phyloP scores from a whole-genome alignment of 257 asterid species.

The Solanum sparsipilum region DNA sequence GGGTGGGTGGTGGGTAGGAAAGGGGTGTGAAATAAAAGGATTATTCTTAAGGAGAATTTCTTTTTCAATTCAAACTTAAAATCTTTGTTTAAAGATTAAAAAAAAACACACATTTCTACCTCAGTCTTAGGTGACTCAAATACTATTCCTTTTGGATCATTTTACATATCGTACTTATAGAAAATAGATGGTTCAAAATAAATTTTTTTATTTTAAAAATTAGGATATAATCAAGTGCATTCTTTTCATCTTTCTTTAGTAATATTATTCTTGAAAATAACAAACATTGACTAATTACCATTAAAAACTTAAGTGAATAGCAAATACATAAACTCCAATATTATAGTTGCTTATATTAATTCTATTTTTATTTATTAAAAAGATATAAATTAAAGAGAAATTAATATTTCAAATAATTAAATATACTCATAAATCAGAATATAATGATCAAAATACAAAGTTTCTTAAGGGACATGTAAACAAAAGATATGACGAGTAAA shows the following conservation, averaged over 20 bases:
- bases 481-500: too few relatives aligned
- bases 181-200: too few relatives aligned
- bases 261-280: too few relatives aligned
- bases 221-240: neutral
- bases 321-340: neutral
- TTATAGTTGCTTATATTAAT: neutral
- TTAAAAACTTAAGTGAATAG: neutral
- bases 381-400: too few relatives aligned
- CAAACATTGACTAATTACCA: too few relatives aligned
- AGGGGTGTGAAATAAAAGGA: neutral
- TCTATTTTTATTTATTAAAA: too few relatives aligned
- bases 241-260: neutral
- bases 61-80: neutral
- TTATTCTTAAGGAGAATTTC: neutral
- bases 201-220: too few relatives aligned
- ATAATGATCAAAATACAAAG: too few relatives aligned
- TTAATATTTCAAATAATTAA: too few relatives aligned
- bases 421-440: too few relatives aligned
- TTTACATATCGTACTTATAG: too few relatives aligned
- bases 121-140: neutral
- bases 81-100: neutral
- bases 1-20: neutral
- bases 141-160: neutral
- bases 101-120: neutral
- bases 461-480: too few relatives aligned